These are phyloP conservation scores for baker's yeast (Saccharomyces cerevisiae) DNA, from an alignment of 805 yeast genomes.

Conservation along the genomic window DNA sequence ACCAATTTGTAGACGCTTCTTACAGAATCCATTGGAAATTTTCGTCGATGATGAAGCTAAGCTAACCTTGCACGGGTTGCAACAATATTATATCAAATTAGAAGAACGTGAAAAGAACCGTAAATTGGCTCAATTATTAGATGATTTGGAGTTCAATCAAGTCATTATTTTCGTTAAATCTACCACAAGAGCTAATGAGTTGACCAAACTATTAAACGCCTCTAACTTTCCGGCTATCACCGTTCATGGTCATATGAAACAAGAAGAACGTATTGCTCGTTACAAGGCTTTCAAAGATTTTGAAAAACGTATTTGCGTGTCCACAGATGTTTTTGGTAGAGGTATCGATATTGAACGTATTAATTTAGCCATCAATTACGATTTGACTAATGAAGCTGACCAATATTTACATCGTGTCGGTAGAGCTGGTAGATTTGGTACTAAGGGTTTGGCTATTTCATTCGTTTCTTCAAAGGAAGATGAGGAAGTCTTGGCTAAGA, in stretches of 20 bases:
- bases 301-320: conserved; percentile 96
- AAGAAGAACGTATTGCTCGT: conserved; percentile 95
- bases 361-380: conserved; percentile 95
- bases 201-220: conserved; percentile 79
- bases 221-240: conserved; percentile 96
- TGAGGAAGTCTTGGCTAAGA: conserved; percentile 80
- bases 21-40: conserved; percentile 95
- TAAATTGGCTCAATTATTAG: conserved; percentile 84
- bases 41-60: conserved; percentile 97
- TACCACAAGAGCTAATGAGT: conserved; percentile 83
- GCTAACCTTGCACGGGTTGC: conserved; percentile 94
- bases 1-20: conserved; percentile 94
- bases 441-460: conserved; percentile 94
- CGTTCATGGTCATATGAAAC: conserved; percentile 90
- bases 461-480: conserved; percentile 82
- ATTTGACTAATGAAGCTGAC: conserved; percentile 92
- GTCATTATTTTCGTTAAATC: conserved; percentile 93
- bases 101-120: conserved; percentile 89
- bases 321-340: conserved; percentile 98
- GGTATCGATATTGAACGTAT: conserved; percentile 99
- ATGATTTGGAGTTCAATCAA: conserved; percentile 93
- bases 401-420: conserved; percentile 98
- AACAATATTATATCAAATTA: conserved; percentile 88
- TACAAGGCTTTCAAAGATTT: conserved; percentile 95
- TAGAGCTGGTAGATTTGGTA: conserved; percentile 99